Percentiles rank a stretch among this genome's conserved stretches.
phyloP scores from a whole-genome alignment of 805 yeast genomes.

The Metschnikowia similis region DNA sequence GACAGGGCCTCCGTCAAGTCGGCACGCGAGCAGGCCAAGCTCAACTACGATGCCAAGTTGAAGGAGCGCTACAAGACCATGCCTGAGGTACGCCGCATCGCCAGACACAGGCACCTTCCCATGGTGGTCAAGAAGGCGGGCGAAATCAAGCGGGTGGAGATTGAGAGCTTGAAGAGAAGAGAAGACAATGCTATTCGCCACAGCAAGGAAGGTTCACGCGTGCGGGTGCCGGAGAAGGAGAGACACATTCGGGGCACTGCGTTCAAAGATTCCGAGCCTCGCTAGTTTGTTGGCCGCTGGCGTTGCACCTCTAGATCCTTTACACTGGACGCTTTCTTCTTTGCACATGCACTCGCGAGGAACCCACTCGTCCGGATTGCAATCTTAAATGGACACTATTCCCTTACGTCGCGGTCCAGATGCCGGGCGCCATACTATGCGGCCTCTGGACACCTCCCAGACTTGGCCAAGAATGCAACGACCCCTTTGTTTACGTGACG shows the following conservation, averaged over 20 bases:
- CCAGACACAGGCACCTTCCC: constrained; percentile 92
- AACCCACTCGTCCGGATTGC: no score
- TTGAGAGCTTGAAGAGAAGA: constrained; percentile 68
- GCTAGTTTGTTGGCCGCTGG: no score
- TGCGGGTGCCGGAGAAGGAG: constrained; percentile 67
- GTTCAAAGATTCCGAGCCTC: constrained; percentile 40
- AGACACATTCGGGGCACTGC: constrained; percentile 85
- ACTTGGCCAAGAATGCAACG: no score
- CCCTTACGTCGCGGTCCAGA: no score
- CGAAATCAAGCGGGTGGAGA: constrained; percentile 76
- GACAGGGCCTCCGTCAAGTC: constrained; percentile 81
- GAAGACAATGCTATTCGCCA: constrained; percentile 81
- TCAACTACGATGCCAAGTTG: constrained; percentile 87
- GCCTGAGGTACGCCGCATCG: constrained; percentile 92
- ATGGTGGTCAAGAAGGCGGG: constrained; percentile 80
- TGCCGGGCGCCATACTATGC: no score
- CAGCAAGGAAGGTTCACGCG: constrained; percentile 57
- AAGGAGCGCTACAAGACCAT: constrained; percentile 89
- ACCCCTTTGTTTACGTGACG: no score
- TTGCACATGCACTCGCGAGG: no score
- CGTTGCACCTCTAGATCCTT: no score
- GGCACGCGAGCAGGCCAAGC: constrained; percentile 70
- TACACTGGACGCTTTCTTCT: no score
- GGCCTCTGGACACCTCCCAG: no score
- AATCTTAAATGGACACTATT: no score